These are phyloP conservation scores for Neoarthrinium moseri DNA, from an alignment of 2,329 filamentous ascomycete species.

Conservation along the genomic window DNA sequence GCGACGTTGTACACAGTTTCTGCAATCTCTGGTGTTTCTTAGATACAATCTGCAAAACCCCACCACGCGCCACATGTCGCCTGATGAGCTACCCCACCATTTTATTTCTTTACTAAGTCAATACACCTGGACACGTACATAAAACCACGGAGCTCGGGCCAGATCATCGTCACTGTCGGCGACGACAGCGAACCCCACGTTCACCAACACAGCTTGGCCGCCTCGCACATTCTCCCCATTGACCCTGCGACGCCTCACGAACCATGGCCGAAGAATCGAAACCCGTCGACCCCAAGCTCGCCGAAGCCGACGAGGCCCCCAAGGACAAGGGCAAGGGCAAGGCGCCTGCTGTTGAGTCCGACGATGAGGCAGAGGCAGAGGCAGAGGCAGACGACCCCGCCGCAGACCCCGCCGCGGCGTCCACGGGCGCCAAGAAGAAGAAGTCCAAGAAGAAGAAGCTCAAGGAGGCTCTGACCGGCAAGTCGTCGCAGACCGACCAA, in stretches of 20 bases:
- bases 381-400: slow-evolving; percentile 22
- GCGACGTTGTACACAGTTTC: no score
- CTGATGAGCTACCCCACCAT: no score
- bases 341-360: slow-evolving; percentile 40
- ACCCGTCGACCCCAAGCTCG: slow-evolving; percentile 46
- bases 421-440: slow-evolving; percentile 61
- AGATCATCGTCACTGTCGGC: no score
- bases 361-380: slow-evolving; percentile 32
- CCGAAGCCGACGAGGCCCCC: slow-evolving; percentile 41
- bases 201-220: no score
- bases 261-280: slow-evolving; percentile 60
- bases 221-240: no score
- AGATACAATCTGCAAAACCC: no score
- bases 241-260: neutral
- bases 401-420: slow-evolving; percentile 14
- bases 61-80: no score
- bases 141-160: no score
- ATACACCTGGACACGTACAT: no score
- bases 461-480: slow-evolving; percentile 41
- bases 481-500: slow-evolving; percentile 39
- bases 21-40: no score
- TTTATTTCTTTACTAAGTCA: no score
- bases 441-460: slow-evolving; percentile 65
- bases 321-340: slow-evolving; percentile 44
- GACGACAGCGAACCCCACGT: no score